Evolutionary conservation across 805 yeast species (phyloP), one percentile per base, ranked within the genome.

Genomic region (Saccharomyces eubayanus): DNA sequence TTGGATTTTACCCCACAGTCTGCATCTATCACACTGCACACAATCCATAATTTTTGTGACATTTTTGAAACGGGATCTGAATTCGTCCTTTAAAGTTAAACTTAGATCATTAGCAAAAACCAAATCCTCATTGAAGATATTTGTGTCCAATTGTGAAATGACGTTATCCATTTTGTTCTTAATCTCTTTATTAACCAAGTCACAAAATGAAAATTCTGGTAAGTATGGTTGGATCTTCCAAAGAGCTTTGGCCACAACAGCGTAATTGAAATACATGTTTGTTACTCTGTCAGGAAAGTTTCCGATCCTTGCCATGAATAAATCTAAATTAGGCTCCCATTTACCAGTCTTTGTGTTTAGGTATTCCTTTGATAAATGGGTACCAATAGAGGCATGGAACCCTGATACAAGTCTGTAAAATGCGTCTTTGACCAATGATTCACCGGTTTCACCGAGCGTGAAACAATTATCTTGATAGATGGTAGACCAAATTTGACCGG

Each of bases 1-100:
- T 74, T 94, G 99, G 30, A 94, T 81, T 70, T 94, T 94, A 9
- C 99, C 99, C 99, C 99, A 94, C 71, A 94, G 76, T 64, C 97
- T 81, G 70, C 99, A 94, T 66, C 97, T 79, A 68, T 94, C 99
- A 74, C 99, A 94, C 41, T 96, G 97, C 45, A 94, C 98, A 74
- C 99, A 94, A 69, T 92, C 97, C 97, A 94, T 94, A 47, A 94
- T 82, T 50, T 88, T 85, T 21, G 96, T 84, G 27, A 94, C 95
- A 67, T 94, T 94, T 65, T 83, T 84, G 70, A 94, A 95, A 51
- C 96, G 84, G 41, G 79, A 71, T 57, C 92, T 80, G 73, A 94
- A 91, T 62, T 94, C 98, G 58, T 85, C 84, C 63, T 94, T 94
- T 54, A 92, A 77, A 2, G 69, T 72, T 3, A 68, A 63, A 51